Evolutionary conservation across 1,139 yeast genomes (phyloP), one percentile per base, ranked within the genome.

Genomic region (Suzukiozyma palmioleophila): DNA sequence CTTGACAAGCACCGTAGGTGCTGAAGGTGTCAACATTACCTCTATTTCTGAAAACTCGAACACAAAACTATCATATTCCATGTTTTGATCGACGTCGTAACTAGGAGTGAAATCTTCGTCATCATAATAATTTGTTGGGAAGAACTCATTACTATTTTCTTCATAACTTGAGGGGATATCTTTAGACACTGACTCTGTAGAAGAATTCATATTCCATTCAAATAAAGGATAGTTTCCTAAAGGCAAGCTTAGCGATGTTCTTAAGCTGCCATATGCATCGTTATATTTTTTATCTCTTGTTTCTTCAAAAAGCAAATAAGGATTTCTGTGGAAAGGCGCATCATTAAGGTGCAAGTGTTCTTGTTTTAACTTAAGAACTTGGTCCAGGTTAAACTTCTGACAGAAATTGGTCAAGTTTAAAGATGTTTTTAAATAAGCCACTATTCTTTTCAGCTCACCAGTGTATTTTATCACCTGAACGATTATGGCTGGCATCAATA

Each of bases 241-340:
- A 0, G 95, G 92, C 2, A 86, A 51, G 0, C 90, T 73, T 9
- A 83, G 63, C 0, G 87, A 75, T 0, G 89, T 81, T 11, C 69
- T 59, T 12, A 82, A 70, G n/a, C 78, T 63, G 0, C 83, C 80
- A 49, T 59, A 67, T 2, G 73, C 66, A 16, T 66, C 63, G 11
- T 64, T 57, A 50, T 83, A 85, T 2, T 54, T 53, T 0, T 60
- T 55, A 38, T 72, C 69, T 41, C 79, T 68, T 14, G 65, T 61
- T 14, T 73, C 70, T 10, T 69, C 70, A 8, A 75, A 74, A 13
- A 90, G 59, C 28, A 90, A 57, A 53, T 88, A 89, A 0, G 95
- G 82, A 16, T 80, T 67, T 39, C 98, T 64, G 49, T 86, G 94
- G 48, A 78, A 88, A 0, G 96, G 90, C 0, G 87, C 85, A 64